Evolutionary conservation across 257 asterid genomes (phyloP), one percentile per base, ranked within the genome.

Genomic region (Lantana camara): DNA sequence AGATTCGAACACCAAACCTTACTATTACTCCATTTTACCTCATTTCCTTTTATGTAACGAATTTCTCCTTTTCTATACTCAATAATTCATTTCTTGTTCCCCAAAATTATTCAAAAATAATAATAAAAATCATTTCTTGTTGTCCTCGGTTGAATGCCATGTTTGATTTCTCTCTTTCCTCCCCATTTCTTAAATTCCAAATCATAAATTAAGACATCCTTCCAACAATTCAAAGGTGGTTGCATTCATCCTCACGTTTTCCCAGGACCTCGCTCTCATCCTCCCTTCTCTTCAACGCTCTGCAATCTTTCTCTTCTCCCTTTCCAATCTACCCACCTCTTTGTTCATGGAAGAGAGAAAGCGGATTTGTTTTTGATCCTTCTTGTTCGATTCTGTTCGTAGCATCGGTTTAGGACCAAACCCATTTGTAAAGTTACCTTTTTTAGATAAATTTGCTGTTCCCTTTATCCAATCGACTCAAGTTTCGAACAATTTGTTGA

Each of bases 241-340:
- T 30, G 37, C 47, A 60, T 66, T 57, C 41, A 45, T 60, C 47
- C 54, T 55, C 77, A 69, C 79, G 63, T 70, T 78, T 73, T 37
- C 59, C 65, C 29, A 60, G 66, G 63, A 78, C 55, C 10, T 51
- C 34, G 66, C 68, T 35, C 59, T 1, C 24, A 45, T 35, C 17
- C 55, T 27, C 5, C 48, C 21, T 57, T 60, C 19, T 35, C 49
- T 21, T 57, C 46, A 12, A 3, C 22, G 1, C 14, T 30, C 8
- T 38, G 3, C 23, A 7, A 9, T n/a, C 7, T 23, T 35, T 10
- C 21, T 5, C 0, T 56, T 17, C 35, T 19, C 15, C 9, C 42
- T 63, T 34, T 12, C 20, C 55, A 40, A 60, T 71, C 44, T 29
- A 61, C 57, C 66, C n/a, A 3, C 75, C 56, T 17, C 40, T 68